phyloP scores from a whole-genome alignment of 2,329 filamentous ascomycete species.

The Mariannaea sp. region DNA sequence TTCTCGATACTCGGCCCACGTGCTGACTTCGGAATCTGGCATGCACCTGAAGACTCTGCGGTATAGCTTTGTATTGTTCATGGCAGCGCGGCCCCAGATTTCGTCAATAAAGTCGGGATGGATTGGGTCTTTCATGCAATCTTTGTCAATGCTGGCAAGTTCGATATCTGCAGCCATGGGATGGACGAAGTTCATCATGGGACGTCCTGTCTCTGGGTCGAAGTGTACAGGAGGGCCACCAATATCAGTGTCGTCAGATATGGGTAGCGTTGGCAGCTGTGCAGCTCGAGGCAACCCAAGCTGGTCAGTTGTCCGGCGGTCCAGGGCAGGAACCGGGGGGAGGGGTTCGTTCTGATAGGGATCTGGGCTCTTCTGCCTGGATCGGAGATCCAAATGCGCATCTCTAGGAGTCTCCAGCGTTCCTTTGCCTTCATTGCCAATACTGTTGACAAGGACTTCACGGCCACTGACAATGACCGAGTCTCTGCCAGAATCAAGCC shows the following conservation, averaged over 20 bases:
- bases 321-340: constrained; percentile 62
- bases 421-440: constrained; percentile 67
- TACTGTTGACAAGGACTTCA: constrained; percentile 72
- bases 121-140: constrained; percentile 94
- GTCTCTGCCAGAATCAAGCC: constrained; percentile 69
- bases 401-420: constrained; percentile 54
- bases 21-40: constrained; percentile 92
- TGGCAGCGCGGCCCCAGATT: constrained; percentile 83
- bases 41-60: constrained; percentile 94
- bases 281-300: constrained; percentile 70
- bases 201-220: constrained; percentile 56
- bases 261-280: constrained; percentile 72
- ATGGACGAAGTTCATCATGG: constrained; percentile 52
- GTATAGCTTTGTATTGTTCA: constrained; percentile 95
- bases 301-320: constrained; percentile 67
- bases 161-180: constrained; percentile 70
- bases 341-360: constrained; percentile 52
- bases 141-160: constrained; percentile 75
- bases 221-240: constrained; percentile 70
- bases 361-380: constrained; percentile 42
- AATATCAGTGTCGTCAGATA: constrained; percentile 79
- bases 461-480: constrained; percentile 68
- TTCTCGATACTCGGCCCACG: constrained; percentile 91
- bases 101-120: constrained; percentile 82
- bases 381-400: constrained; percentile 30